These are phyloP conservation scores for Exophiala viscosa DNA, from an alignment of 2,329 filamentous ascomycete genomes.

Conservation along the genomic window DNA sequence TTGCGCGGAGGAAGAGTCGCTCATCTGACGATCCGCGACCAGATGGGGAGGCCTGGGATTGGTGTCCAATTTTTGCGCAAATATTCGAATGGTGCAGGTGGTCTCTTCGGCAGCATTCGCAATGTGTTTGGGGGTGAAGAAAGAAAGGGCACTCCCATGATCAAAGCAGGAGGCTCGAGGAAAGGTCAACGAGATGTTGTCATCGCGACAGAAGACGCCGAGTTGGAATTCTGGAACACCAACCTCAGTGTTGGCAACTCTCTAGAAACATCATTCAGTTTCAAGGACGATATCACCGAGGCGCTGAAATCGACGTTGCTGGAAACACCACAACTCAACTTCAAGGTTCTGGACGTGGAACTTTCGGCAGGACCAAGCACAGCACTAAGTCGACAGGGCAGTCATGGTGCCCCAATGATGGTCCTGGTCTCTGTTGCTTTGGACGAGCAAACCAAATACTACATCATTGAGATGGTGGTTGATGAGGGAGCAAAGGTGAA, in stretches of 20 bases:
- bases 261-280: slow-evolving; percentile 67
- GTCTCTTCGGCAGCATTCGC: slow-evolving; percentile 77
- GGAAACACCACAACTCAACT: slow-evolving; percentile 37
- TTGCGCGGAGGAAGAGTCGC: slow-evolving; percentile 83
- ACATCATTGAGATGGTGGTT: slow-evolving; percentile 68
- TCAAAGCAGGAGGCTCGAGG: slow-evolving; percentile 65
- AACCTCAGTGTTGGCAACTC: slow-evolving; percentile 82
- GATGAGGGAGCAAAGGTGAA: slow-evolving; percentile 55
- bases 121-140: slow-evolving; percentile 68
- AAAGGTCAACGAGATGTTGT: slow-evolving; percentile 83
- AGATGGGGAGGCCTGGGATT: slow-evolving; percentile 79
- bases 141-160: slow-evolving; percentile 74
- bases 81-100: slow-evolving; percentile 55
- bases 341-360: slow-evolving; percentile 73
- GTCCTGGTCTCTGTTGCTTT: slow-evolving; percentile 58
- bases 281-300: slow-evolving; percentile 60
- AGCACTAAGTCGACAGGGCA: slow-evolving; percentile 38
- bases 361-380: slow-evolving; percentile 19
- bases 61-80: slow-evolving; percentile 71
- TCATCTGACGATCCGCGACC: slow-evolving; percentile 80
- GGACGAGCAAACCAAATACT: slow-evolving; percentile 60
- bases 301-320: slow-evolving; percentile 50
- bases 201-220: slow-evolving; percentile 71
- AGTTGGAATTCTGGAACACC: slow-evolving; percentile 80
- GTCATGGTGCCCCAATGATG: slow-evolving; percentile 47